Evolutionary conservation across 169 alveolate genomes (phyloP).

Genomic region (Eimeria maxima): DNA sequence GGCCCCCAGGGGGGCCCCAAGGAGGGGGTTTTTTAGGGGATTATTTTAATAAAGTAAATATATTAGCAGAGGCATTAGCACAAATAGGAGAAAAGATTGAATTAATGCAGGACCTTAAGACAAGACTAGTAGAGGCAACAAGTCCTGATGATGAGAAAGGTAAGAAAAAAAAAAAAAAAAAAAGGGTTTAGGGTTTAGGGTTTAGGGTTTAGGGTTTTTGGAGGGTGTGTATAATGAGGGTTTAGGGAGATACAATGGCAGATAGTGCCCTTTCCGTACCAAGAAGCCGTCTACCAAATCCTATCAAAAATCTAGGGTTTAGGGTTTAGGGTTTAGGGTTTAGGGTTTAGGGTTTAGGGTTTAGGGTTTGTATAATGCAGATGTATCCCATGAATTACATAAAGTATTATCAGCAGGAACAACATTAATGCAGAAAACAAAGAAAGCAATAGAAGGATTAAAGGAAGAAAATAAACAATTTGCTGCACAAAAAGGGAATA

Average conservation of each 20-base stretch:
- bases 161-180: background rate
- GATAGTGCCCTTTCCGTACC: no score
- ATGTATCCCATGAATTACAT: conserved; percentile 70
- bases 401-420: conserved; percentile 82
- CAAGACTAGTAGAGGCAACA: conserved; percentile 18
- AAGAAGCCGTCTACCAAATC: no score
- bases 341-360: conserved; percentile 29
- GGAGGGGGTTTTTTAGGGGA: conserved; percentile 47
- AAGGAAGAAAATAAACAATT: conserved; percentile 74
- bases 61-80: background rate
- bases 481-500: conserved; percentile 45
- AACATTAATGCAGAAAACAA: conserved; percentile 66
- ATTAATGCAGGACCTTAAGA: conserved; percentile 19
- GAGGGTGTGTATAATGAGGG: background rate
- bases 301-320: background rate
- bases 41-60: background rate
- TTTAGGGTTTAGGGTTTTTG: conserved; percentile 9
- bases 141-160: conserved; percentile 79
- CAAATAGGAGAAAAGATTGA: conserved; percentile 46
- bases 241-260: no score
- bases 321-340: conserved; percentile 19
- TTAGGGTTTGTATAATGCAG: background rate
- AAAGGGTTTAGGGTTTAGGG: conserved; percentile 23
- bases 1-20: conserved; percentile 4
- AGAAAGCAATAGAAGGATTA: conserved; percentile 82